Base-by-base conservation (phyloP, 495 filamentous ascomycete genomes). In the Rhypophila decipiens region DNA sequence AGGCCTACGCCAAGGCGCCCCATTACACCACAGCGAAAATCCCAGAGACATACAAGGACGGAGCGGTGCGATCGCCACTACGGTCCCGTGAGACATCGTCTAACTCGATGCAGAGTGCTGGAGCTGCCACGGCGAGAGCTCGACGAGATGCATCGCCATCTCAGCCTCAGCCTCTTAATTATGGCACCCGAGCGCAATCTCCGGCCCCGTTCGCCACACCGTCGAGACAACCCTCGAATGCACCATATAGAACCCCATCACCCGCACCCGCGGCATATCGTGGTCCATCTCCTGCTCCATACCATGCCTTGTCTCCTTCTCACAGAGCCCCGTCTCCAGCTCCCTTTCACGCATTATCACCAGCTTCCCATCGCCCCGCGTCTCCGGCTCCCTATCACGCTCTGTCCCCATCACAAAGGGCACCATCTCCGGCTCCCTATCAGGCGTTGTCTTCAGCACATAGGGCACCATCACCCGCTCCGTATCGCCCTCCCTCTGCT, bases 1-100 rank as follows among this genome's bases (percentile, higher is more conserved):
- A 81, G 52, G 82, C 82, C 45, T 85, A 86, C 49, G 70, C 77
- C 21, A 75, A 75, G 40, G 75, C 75, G 42, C 76, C 76, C 35
- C 73, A 80, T 55, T 69, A 72, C 47, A 75, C 62, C 10, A 72
- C 68, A 8, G 64, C 66, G 31, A 81, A 76, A 53, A 64, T 70
- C 18, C 75, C 72, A 38, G 76, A 77, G 47, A 64, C 71, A 11
- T 67, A 67, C 50, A 64, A 64, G 52, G 57, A 68, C 19, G 59
- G 64, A 11, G 53, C 61, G 18, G 15, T 50, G 10, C 58, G 57
- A 35, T 61, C 72, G 0, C 55, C 63, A 18, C 15, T 51, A 9
- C 58, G 57, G 37, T 61, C 72, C 0, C 58, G 64, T 19, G 63
- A 70, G 39, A 59, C 65, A 23, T 68, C 63, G 3, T 46, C 35